These are phyloP conservation scores for Pseudofabraea citricarpa DNA, from an alignment of 2,329 filamentous ascomycete genomes.

Conservation along the genomic window DNA sequence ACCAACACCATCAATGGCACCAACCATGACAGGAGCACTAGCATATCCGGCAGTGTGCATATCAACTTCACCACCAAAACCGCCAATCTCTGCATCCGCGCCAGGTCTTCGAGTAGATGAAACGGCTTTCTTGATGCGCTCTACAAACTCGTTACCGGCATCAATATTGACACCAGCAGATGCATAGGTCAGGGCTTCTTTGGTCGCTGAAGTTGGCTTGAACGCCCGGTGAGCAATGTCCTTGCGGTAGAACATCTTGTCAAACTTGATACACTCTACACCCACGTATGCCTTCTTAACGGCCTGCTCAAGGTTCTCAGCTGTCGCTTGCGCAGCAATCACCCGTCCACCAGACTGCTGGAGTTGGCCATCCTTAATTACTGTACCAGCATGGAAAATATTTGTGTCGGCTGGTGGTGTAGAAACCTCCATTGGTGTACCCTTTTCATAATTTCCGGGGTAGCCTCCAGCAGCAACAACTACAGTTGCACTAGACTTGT, in stretches of 20 bases:
- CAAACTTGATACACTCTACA: slow-evolving; percentile 72
- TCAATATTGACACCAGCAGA: slow-evolving; percentile 92
- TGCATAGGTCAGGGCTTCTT: slow-evolving; percentile 76
- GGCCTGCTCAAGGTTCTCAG: slow-evolving; percentile 70
- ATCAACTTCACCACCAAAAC: slow-evolving; percentile 87
- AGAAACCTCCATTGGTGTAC: slow-evolving; percentile 52
- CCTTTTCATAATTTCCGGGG: slow-evolving; percentile 80
- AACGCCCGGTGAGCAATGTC: slow-evolving; percentile 84
- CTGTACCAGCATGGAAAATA: slow-evolving; percentile 92
- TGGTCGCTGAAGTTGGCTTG: slow-evolving; percentile 32
- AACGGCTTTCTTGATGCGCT: slow-evolving; percentile 88
- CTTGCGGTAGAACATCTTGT: slow-evolving; percentile 57
- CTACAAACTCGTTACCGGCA: slow-evolving; percentile 86
- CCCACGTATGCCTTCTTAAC: slow-evolving; percentile 85
- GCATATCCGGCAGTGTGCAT: slow-evolving; percentile 70
- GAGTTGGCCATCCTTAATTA: slow-evolving; percentile 56
- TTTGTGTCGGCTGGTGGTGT: slow-evolving; percentile 49
- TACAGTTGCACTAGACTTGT: slow-evolving; percentile 79
- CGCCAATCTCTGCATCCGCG: slow-evolving; percentile 89
- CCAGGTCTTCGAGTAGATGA: slow-evolving; percentile 78
- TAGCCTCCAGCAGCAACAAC: slow-evolving; percentile 93
- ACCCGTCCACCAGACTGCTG: slow-evolving; percentile 83
- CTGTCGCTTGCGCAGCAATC: slow-evolving; percentile 84
- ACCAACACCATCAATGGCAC: slow-evolving; percentile 91
- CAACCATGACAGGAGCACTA: slow-evolving; percentile 76